Evolutionary conservation across 768 basidiomycete genomes (phyloP), one percentile per base, ranked within the genome.

Genomic region (Dacryopinax primogenitus): DNA sequence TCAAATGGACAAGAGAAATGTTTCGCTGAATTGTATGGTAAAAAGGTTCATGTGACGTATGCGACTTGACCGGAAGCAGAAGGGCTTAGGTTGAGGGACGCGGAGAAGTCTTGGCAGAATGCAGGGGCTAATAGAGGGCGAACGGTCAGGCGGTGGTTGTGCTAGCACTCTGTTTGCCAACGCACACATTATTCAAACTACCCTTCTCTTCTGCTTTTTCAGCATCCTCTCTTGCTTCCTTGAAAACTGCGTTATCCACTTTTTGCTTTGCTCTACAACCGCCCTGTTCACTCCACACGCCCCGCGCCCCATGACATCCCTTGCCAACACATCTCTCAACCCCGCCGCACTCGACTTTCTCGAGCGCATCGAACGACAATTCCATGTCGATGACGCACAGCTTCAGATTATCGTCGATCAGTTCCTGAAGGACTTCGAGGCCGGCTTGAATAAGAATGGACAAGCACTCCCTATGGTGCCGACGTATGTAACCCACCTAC

Each of bases 381-480:
- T 99, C 75, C 77, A 81, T 35, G 77, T 96, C 63, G 75, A 78
- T 44, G 77, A 83, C 28, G 80, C 85, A 34, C 73, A 75, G 63
- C 84, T 98, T 65, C 73, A 83, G 61, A 76, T 81, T 62, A 87
- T 97, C 74, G 85, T 90, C 11, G 77, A 81, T 36, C 83, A 86
- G 32, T 97, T 98, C 75, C 79, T 93, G 34, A 78, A 82, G 64
- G 94, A 97, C 72, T 86, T 92, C 71, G 78, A 80, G 34, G 71
- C 82, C 7, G 96, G 96, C 15, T 77, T 99, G 18, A 74, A 78
- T 1, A 77, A 77, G 69, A 92, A 92, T 77, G 84, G 83, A 35
- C 83, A 87, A 47, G 79, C 87, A 39, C 88, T 95, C 86, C 92
- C 93, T 4, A 96, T 97, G 90, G 92, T 97, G 69, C 96, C 96